phyloP scores from a whole-genome alignment of 352 stramenopile genomes.

The Pythium rishiriense region DNA sequence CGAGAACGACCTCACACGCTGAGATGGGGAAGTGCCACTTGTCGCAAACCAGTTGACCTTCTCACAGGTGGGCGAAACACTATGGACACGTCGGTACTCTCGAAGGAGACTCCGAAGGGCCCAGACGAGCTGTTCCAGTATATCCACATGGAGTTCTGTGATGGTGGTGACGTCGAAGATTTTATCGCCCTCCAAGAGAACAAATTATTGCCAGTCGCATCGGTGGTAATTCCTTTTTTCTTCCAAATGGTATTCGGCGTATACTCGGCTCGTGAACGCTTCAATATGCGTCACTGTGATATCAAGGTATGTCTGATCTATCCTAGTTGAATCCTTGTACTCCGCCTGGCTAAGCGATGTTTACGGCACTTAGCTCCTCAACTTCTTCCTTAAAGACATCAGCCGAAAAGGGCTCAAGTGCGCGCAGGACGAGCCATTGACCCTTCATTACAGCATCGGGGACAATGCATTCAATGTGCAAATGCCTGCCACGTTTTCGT shows the following conservation, averaged over 20 bases:
- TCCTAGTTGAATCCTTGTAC: neutral
- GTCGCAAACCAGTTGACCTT: conserved; percentile 71
- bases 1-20: conserved; percentile 52
- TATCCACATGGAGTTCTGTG: conserved; percentile 98
- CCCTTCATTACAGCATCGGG: conserved; percentile 65
- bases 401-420: conserved; percentile 35
- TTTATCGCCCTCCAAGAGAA: conserved; percentile 88
- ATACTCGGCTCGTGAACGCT: conserved; percentile 88
- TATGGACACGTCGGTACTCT: conserved; percentile 3
- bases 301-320: conserved; percentile 81
- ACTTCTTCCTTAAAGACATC: conserved; percentile 96
- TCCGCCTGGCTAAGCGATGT: neutral
- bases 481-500: conserved; percentile 64
- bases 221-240: conserved; percentile 83
- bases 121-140: conserved; percentile 88
- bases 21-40: conserved; percentile 56
- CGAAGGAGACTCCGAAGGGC: conserved; percentile 13
- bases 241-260: conserved; percentile 98
- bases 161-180: conserved; percentile 95
- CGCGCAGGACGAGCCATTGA: conserved; percentile 36
- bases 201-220: conserved; percentile 53
- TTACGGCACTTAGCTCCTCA: conserved; percentile 83
- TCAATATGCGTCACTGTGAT: conserved; percentile 97
- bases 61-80: conserved; percentile 34
- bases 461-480: conserved; percentile 53